Conservation (phyloP, 2,329 filamentous ascomycete species). For the Ophiobolus disseminans region DNA sequence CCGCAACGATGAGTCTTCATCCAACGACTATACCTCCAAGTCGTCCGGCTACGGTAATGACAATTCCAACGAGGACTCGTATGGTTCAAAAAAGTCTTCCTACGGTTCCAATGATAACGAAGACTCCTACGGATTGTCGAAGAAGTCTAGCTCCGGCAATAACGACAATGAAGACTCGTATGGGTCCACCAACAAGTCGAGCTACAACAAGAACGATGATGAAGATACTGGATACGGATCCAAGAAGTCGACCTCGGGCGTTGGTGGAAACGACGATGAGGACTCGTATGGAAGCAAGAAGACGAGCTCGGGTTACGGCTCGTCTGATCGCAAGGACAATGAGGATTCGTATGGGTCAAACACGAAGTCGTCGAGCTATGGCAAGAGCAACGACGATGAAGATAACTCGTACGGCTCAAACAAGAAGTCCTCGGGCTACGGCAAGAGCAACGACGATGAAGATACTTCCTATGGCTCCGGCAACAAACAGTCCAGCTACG, state of each 20-base stretch:
- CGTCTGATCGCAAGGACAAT: background rate
- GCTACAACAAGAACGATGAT: conserved; percentile 12
- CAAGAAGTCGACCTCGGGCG: background rate
- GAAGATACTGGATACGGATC: conserved; percentile 7
- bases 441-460: background rate
- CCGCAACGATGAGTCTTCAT: background rate
- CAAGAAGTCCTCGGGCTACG: background rate
- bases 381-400: conserved; percentile 1
- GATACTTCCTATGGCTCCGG: conserved; percentile 3
- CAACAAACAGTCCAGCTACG: conserved; percentile 10
- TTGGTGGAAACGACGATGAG: background rate
- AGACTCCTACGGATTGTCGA: conserved; percentile 5
- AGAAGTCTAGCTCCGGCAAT: conserved; percentile 6
- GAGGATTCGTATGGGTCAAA: conserved; percentile 9
- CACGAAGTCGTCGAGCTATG: conserved; percentile 9
- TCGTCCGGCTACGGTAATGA: background rate
- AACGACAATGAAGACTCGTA: conserved; percentile 13
- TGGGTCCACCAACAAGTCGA: conserved; percentile 5
- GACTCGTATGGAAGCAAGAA: background rate
- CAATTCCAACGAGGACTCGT: conserved; percentile 6
- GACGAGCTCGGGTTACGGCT: background rate
- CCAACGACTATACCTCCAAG: conserved; percentile 1
- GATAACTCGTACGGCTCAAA: background rate
- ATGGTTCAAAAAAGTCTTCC: conserved; percentile 9
- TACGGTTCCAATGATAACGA: background rate